Base-by-base conservation (phyloP, 139 green algal species). In the Helicosporidium sp. region DNA sequence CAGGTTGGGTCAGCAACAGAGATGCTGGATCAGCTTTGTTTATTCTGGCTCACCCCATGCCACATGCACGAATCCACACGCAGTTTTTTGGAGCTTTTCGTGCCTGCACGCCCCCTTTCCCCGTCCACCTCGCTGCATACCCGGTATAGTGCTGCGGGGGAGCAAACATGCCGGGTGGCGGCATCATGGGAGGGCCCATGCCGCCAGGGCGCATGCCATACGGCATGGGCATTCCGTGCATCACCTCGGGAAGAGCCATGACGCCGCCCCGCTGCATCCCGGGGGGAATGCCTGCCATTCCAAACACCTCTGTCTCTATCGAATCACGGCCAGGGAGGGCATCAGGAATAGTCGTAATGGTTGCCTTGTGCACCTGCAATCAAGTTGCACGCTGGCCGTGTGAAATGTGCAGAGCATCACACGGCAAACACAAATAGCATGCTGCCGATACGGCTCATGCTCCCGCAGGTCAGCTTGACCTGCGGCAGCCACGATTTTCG, bases 321-420 rank as follows among this genome's bases (percentile, higher is more conserved):
- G 59, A 72, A 4, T 87, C 74, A n/a, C 83, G 54, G 2, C 75
- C 84, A 5, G 63, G 53, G 51, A 77, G 74, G 0, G 83, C 65
- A 25, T 56, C 65, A 1, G 83, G 83, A 18, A 93, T 73, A 23
- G 27, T 26, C 7, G 23, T 26, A 39, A 42, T 15, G 27, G 54
- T 72, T 10, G 73, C 52, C 61, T 91, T 92, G 60, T 94, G 83
- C 34, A 94, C 83, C 40, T 91, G 75, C n/a, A n/a, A 34, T 83
- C 67, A 13, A 13, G 31, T 10, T 10, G 31, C 0, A 37, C 31
- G 31, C 10, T 0, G 31, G 31, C 10, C 10, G 31, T 37, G 10
- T 37, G 31, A 10, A 10, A 37, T 37, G 31, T 37, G 31, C 31
- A 18, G 31, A 13, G 10, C 10, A 18, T 37, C 10, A 37, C 31